Conservation (phyloP, 192 early-diverging fungal genomes). For the Coemansia aciculifera region DNA sequence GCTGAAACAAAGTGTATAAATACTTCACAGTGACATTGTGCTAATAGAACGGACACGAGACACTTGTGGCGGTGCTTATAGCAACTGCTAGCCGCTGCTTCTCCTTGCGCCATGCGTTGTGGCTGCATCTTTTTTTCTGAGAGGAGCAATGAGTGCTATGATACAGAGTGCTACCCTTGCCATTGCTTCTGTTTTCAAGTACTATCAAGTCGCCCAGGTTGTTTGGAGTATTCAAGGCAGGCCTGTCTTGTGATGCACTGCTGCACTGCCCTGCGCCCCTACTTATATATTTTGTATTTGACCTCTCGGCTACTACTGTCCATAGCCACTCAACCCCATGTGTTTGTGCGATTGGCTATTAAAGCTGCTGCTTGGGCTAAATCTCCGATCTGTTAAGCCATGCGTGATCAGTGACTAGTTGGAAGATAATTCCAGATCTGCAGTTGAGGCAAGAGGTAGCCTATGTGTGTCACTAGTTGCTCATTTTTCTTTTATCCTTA, state of each 20-base stretch:
- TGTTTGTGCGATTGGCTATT: background rate
- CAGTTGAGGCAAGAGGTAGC: background rate
- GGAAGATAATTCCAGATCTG: background rate
- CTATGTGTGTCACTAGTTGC: background rate
- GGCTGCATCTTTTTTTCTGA: background rate
- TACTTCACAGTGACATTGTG: background rate
- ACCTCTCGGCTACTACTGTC: background rate
- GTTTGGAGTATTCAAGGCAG: background rate
- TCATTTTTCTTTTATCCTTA: background rate
- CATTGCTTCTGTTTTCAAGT: background rate
- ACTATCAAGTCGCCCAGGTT: background rate
- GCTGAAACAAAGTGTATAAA: background rate
- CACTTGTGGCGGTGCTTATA: background rate
- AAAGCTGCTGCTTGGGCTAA: background rate
- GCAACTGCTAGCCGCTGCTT: background rate
- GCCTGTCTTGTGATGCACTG: background rate
- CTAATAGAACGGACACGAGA: background rate
- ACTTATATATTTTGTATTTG: background rate
- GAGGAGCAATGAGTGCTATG: background rate
- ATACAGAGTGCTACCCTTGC: background rate
- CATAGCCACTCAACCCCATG: background rate
- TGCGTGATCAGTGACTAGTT: too few species aligned
- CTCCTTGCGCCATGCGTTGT: background rate
- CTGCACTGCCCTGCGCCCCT: background rate
- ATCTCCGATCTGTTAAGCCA: background rate